Conservation (phyloP, 2,329 filamentous ascomycete species). For the Torrubiella hemipterigena region DNA sequence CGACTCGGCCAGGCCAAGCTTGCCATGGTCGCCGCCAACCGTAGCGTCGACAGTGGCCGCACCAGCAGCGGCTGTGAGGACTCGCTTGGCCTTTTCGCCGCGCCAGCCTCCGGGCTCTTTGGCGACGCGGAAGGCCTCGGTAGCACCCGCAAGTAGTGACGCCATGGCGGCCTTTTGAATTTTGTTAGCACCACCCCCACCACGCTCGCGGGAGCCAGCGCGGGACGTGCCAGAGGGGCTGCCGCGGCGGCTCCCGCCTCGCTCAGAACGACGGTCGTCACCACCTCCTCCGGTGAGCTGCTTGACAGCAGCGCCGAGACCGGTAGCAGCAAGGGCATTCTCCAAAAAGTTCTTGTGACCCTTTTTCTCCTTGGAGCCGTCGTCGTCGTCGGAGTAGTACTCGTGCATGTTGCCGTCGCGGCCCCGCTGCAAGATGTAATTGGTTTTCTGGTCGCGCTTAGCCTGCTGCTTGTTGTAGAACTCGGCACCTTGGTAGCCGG, state of each 20-base stretch:
- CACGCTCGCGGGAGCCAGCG: slow-evolving; percentile 37
- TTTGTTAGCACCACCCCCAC: slow-evolving; percentile 39
- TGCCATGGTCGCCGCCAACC: slow-evolving; percentile 63
- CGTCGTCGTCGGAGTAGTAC: slow-evolving; percentile 47
- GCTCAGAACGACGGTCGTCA: slow-evolving; percentile 23
- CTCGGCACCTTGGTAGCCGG: slow-evolving; percentile 51
- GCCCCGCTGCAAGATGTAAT: slow-evolving; percentile 39
- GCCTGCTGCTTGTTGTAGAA: slow-evolving; percentile 49
- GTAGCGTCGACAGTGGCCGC: slow-evolving; percentile 78
- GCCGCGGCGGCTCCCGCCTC: slow-evolving; percentile 36
- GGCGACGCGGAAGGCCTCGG: slow-evolving; percentile 82
- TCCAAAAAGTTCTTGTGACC: slow-evolving; percentile 54
- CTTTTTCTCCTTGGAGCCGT: slow-evolving; percentile 41
- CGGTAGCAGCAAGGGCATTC: slow-evolving; percentile 48
- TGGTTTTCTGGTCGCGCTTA: slow-evolving; percentile 43
- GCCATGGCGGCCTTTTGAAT: slow-evolving; percentile 84
- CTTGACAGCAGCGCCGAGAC: slow-evolving; percentile 49
- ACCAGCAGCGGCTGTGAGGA: slow-evolving; percentile 76
- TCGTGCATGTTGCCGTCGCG: slow-evolving; percentile 39
- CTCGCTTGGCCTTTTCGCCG: slow-evolving; percentile 81
- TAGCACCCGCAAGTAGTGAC: slow-evolving; percentile 77
- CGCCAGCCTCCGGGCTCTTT: slow-evolving; percentile 85
- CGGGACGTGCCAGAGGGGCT: slow-evolving; percentile 36
- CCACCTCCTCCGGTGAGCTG: slow-evolving; percentile 38
- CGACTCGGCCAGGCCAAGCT: slow-evolving; percentile 73